Evolutionary conservation across 2,329 filamentous ascomycete genomes (phyloP), one percentile per base, ranked within the genome.

Genomic region (Colletotrichum costaricense): DNA sequence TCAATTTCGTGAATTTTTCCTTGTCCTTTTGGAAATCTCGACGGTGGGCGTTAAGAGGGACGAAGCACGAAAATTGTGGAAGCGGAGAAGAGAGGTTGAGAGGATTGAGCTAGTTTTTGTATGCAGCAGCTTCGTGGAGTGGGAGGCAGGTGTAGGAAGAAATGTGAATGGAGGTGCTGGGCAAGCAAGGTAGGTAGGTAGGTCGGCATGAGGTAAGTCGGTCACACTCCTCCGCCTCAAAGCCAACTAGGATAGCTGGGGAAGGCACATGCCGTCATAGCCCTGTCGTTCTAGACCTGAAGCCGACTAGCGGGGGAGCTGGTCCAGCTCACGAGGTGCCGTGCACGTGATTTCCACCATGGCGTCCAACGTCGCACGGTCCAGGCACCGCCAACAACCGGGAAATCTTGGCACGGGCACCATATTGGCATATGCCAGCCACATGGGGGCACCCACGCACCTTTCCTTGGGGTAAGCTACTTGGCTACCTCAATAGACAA

Each of bases 251-350:
- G 71, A 72, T 73, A 46, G 57, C 55, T 60, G 59, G 59, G 42
- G 30, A 57, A 72, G 42, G 69, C 69, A 72, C 72, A 74, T 74
- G 72, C 72, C 72, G 72, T 74, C 72, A 74, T 74, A 67, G 72
- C 69, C 72, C 58, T 74, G 52, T 63, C 28, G 63, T 38, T 72
- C 69, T 63, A 74, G 57, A 60, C 68, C 42, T 24, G 33, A 60
- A 72, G 28, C 11, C 38, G 71, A 33, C 63, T 73, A 73, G 71
- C 56, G 62, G 67, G 49, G 24, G 19, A 19, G n/a, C 26, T 49
- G 9, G 33, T 5, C 5, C 38, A 49, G 54, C 66, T 63, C 16
- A 22, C 24, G 52, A 22, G 16, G 52, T 33, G 3, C 26, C 3
- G 33, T n/a, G 28, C 70, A 73, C 66, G 66, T 73, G 70, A 73